Conservation (phyloP, 352 stramenopile species). For the Phytophthora kernoviae region DNA sequence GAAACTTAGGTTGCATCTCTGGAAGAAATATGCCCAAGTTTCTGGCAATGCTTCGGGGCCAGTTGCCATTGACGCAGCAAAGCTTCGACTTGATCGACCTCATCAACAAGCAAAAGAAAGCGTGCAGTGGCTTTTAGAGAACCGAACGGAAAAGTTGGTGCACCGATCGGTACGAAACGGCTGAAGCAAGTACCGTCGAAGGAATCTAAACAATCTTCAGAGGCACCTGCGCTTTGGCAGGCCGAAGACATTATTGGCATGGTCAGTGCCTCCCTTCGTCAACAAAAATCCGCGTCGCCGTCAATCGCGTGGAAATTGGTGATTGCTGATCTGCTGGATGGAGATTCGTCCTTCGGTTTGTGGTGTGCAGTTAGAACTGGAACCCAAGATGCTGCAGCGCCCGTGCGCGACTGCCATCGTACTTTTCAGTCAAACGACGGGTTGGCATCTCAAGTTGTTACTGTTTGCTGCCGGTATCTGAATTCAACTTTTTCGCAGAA, state of each 20-base stretch:
- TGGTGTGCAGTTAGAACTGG: conserved; percentile 73
- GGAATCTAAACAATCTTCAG: conserved; percentile 11
- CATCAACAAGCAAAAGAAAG: conserved; percentile 53
- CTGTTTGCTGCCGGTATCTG: conserved; percentile 70
- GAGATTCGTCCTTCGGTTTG: conserved; percentile 62
- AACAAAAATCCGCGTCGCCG: conserved; percentile 15
- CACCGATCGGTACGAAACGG: conserved; percentile 31
- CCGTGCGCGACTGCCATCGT: conserved; percentile 31
- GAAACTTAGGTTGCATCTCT: conserved; percentile 61
- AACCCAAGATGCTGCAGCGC: conserved; percentile 34
- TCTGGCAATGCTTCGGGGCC: conserved; percentile 47
- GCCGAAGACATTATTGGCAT: conserved; percentile 44
- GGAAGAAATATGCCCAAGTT: conserved; percentile 66
- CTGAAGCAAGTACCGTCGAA: conserved; percentile 22
- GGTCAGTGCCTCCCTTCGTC: conserved; percentile 32
- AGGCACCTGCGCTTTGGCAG: conserved; percentile 28
- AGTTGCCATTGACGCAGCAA: conserved; percentile 45
- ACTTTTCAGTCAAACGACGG: conserved; percentile 25
- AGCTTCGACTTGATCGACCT: conserved; percentile 32
- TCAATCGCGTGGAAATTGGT: conserved; percentile 70
- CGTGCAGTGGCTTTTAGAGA: conserved; percentile 52
- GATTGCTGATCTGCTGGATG: conserved; percentile 71
- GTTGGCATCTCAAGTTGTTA: conserved; percentile 21
- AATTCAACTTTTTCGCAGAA: conserved; percentile 35
- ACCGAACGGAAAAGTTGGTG: conserved; percentile 10